These are phyloP conservation scores for Myxozyma udenii DNA, from an alignment of 805 yeast genomes.

Conservation along the genomic window DNA sequence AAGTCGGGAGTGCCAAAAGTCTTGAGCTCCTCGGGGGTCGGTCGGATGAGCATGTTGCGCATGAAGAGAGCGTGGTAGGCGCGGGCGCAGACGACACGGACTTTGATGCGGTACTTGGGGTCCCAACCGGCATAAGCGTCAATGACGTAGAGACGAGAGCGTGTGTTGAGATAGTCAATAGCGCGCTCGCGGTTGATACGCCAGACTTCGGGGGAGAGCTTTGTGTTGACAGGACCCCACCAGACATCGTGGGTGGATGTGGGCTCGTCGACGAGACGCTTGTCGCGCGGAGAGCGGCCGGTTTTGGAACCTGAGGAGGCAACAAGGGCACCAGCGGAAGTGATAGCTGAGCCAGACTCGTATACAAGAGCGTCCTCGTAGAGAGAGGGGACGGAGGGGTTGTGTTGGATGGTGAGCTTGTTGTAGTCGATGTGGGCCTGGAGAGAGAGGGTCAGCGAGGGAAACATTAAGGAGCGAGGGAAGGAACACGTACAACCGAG, in stretches of 20 bases:
- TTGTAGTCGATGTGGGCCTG: slow-evolving; percentile 44
- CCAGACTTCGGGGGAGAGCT: slow-evolving; percentile 93
- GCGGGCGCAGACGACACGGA: slow-evolving; percentile 48
- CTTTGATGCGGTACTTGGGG: slow-evolving; percentile 51
- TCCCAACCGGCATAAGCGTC: slow-evolving; percentile 99
- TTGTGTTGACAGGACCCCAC: slow-evolving; percentile 99
- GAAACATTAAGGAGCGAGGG: background rate
- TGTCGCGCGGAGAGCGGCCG: slow-evolving; percentile 98
- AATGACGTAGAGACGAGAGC: slow-evolving; percentile 88
- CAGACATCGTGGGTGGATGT: slow-evolving; percentile 80
- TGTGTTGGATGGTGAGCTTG: slow-evolving; percentile 55
- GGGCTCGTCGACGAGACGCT: slow-evolving; percentile 93
- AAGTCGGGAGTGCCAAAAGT: slow-evolving; percentile 96
- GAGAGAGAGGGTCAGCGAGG: background rate
- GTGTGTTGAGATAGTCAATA: slow-evolving; percentile 90
- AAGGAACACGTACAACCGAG: slow-evolving; percentile 31
- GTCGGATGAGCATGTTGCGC: slow-evolving; percentile 97
- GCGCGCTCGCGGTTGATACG: slow-evolving; percentile 94
- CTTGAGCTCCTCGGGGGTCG: slow-evolving; percentile 82
- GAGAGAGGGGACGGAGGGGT: slow-evolving; percentile 86
- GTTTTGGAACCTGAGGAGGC: slow-evolving; percentile 95
- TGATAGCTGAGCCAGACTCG: slow-evolving; percentile 87
- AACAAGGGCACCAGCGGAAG: slow-evolving; percentile 89
- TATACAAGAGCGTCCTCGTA: slow-evolving; percentile 86
- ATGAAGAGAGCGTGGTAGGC: slow-evolving; percentile 97